These are phyloP conservation scores for Arabidopsis lyrata DNA, from an alignment of 441 rosid genomes.

Conservation along the genomic window DNA sequence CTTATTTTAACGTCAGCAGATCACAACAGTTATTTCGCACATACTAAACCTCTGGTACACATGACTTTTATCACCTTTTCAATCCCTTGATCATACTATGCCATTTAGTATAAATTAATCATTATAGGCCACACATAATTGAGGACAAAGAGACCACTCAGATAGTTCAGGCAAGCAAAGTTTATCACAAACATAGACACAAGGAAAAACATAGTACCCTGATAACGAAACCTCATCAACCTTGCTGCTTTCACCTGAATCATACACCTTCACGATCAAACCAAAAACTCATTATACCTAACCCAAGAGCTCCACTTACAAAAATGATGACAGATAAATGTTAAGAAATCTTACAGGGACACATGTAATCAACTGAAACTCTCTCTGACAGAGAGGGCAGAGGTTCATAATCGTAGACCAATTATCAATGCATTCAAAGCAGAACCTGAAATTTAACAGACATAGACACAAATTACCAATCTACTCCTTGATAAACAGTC, in stretches of 20 bases:
- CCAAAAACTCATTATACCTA: slow-evolving; percentile 30
- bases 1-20: slow-evolving; percentile 18
- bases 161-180: slow-evolving; percentile 25
- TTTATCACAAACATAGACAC: background rate
- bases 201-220: slow-evolving; percentile 52
- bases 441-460: slow-evolving; percentile 72
- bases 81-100: slow-evolving; percentile 29
- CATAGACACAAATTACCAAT: slow-evolving; percentile 36
- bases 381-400: slow-evolving; percentile 97
- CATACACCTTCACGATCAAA: slow-evolving; percentile 78
- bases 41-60: slow-evolving; percentile 23
- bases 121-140: slow-evolving; percentile 1
- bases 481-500: slow-evolving; percentile 20
- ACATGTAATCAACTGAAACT: slow-evolving; percentile 95
- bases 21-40: slow-evolving; percentile 15
- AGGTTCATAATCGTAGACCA: slow-evolving; percentile 98
- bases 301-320: slow-evolving; percentile 36
- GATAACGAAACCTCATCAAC: slow-evolving; percentile 71
- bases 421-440: slow-evolving; percentile 96
- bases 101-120: slow-evolving; percentile 8
- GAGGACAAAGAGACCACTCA: slow-evolving; percentile 15
- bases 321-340: slow-evolving; percentile 18
- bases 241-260: slow-evolving; percentile 80
- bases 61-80: slow-evolving; percentile 1
- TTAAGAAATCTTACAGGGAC: slow-evolving; percentile 76